Evolutionary conservation across 2,329 filamentous ascomycete genomes (phyloP).

Genomic region (Biscogniauxia mediterranea): DNA sequence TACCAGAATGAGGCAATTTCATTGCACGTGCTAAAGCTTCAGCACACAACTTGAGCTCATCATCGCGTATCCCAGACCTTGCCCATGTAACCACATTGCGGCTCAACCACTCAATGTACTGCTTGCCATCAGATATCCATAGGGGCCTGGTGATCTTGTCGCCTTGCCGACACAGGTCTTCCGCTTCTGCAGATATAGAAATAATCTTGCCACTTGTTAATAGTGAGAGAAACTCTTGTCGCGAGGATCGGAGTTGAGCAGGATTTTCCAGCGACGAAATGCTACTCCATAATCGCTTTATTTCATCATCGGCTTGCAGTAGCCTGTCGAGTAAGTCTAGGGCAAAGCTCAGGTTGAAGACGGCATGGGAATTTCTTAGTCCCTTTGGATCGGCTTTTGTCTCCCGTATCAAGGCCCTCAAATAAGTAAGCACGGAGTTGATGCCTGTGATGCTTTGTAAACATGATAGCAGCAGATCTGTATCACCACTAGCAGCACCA

Average conservation of each 20-base stretch:
- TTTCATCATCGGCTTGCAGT: conserved; percentile 35
- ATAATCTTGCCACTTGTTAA: conserved; percentile 50
- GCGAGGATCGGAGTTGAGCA: conserved; percentile 34
- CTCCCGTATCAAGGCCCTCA: conserved; percentile 60
- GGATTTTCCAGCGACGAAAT: conserved; percentile 13
- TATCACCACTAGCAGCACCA: conserved; percentile 54
- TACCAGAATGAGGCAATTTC: conserved; percentile 72
- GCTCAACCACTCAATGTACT: conserved; percentile 72
- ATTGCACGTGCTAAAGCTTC: conserved; percentile 59
- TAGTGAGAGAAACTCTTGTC: conserved; percentile 45
- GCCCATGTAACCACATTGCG: conserved; percentile 55
- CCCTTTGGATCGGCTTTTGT: conserved; percentile 39
- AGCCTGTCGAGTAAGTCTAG: conserved; percentile 45
- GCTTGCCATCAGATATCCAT: conserved; percentile 65
- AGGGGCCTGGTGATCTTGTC: conserved; percentile 28
- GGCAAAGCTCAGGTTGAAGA: conserved; percentile 43
- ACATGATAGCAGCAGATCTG: conserved; percentile 59
- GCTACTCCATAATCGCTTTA: conserved; percentile 27
- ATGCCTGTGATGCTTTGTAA: conserved; percentile 74
- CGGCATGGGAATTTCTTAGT: conserved; percentile 40
- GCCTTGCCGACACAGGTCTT: conserved; percentile 43
- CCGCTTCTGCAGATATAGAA: conserved; percentile 55
- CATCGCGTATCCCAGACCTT: conserved; percentile 30
- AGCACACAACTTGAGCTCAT: conserved; percentile 42
- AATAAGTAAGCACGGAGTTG: conserved; percentile 70